Evolutionary conservation across 2,329 filamentous ascomycete species (phyloP).

Genomic region (Botryosphaeria dothidea): DNA sequence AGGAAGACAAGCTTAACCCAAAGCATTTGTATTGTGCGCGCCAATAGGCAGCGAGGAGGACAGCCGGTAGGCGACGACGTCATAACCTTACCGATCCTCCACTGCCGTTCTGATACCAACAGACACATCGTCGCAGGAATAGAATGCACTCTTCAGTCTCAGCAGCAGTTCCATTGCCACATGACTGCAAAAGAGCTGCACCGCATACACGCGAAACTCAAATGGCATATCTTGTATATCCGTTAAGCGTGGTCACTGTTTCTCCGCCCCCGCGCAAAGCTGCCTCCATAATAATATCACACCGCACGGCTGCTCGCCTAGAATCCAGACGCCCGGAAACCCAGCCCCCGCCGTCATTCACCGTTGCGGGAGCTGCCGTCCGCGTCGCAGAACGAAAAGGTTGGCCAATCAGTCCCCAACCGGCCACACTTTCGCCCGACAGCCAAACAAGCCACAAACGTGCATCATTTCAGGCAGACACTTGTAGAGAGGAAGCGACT

Average conservation of each 20-base stretch:
- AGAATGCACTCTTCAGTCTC: too few species aligned
- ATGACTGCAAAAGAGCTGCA: too few species aligned
- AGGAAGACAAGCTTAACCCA: background rate
- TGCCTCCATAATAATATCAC: too few species aligned
- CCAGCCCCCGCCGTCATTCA: background rate
- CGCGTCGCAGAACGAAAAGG: too few species aligned
- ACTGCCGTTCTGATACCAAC: background rate
- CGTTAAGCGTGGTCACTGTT: too few species aligned
- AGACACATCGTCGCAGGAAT: background rate
- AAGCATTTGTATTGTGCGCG: background rate
- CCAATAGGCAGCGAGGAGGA: background rate
- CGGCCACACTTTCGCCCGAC: background rate
- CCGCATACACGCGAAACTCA: too few species aligned
- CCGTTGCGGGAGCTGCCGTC: background rate
- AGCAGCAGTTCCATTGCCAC: too few species aligned
- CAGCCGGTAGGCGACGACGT: background rate
- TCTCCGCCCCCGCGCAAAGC: too few species aligned
- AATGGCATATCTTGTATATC: too few species aligned
- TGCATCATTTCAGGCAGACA: background rate
- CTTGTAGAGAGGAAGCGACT: background rate
- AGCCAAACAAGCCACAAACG: background rate
- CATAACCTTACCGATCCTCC: conserved; percentile 11
- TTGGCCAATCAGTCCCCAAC: too few species aligned
- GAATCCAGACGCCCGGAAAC: background rate
- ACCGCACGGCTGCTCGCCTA: too few species aligned